Percentiles rank a stretch among this genome's conserved stretches.
These are phyloP conservation scores for Skeletonema menzelii DNA, from an alignment of 108 stramenopile genomes.

Conservation along the genomic window DNA sequence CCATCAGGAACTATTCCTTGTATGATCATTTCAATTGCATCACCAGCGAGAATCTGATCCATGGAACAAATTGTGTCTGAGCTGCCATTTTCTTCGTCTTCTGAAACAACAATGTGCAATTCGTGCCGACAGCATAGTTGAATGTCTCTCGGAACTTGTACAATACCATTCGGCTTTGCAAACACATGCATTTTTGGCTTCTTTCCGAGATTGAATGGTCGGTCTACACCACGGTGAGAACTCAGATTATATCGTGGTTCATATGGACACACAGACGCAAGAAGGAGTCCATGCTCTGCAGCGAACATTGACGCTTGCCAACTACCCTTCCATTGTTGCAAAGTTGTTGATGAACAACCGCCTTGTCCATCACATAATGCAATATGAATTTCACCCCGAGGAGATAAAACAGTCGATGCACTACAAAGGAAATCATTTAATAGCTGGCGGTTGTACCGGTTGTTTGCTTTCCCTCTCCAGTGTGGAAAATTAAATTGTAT, in stretches of 20 bases:
- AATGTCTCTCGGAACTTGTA: constrained; percentile 41
- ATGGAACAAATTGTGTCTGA: constrained; percentile 14
- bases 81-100: constrained; percentile 19
- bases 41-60: constrained; percentile 57
- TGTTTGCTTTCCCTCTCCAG: constrained; percentile 84
- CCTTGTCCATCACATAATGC: constrained; percentile 78
- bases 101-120: constrained; percentile 61
- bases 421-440: constrained; percentile 63
- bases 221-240: constrained; percentile 80
- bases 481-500: constrained; percentile 90
- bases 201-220: constrained; percentile 61
- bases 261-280: constrained; percentile 51
- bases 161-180: constrained; percentile 37
- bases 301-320: constrained; percentile 76
- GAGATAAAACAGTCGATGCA: constrained; percentile 49
- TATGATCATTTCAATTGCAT: constrained; percentile 55
- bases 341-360: constrained; percentile 50
- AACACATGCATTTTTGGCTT: constrained; percentile 64
- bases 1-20: constrained; percentile 58
- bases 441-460: constrained; percentile 66
- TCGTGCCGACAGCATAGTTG: constrained; percentile 85
- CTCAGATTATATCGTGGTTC: constrained; percentile 55
- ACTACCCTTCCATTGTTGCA: constrained; percentile 69
- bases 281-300: constrained; percentile 60
- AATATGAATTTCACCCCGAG: constrained; percentile 69